Evolutionary conservation across 768 basidiomycete genomes (phyloP), one percentile per base, ranked within the genome.

Genomic region (Astraeus odoratus): DNA sequence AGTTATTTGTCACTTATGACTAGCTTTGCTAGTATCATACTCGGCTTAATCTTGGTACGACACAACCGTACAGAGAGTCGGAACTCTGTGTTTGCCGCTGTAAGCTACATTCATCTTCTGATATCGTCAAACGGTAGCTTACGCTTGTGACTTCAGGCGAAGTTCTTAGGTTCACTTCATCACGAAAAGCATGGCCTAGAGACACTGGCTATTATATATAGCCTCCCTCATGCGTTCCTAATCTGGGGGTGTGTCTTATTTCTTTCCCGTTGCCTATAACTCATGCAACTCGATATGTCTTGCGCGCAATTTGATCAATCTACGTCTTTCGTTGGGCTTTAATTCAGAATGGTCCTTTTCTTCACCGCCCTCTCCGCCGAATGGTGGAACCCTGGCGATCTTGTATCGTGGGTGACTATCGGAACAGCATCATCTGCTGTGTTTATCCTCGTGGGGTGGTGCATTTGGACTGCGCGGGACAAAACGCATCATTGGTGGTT

Each of bases 171-270:
- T n/a, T 50, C 46, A 5, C 51, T 58, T 29, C 54, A 51, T 20
- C 55, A 65, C 3, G 24, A 51, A 8, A 55, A 43, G 1, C 61
- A 69, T 26, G 74, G 78, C 1, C 58, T 77, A 1, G 76, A 80
- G 52, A 71, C 57, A 1, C 65, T 80, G 4, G 75, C 76, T 15
- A 63, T 80, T 15, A 51, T 77, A 43, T 78, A 77, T 47, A 73
- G 75, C 47, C 51, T 81, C 9, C 79, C 79, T 0, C 75, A 77
- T 44, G 73, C 76, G 1, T 59, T 80, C 19, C 63, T 81, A 33
- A 71, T 81, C 65, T 81, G 78, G 78, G 72, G 70, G 79, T 78
- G 53, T 61, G 77, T 69, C 13, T 24, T 22, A 24, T 39, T 15
- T 39, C 37, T 24, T 35, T 8, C n/a, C 0, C 30, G 8, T 35